phyloP scores from a whole-genome alignment of 306 rosid genomes.

The Malus fusca region DNA sequence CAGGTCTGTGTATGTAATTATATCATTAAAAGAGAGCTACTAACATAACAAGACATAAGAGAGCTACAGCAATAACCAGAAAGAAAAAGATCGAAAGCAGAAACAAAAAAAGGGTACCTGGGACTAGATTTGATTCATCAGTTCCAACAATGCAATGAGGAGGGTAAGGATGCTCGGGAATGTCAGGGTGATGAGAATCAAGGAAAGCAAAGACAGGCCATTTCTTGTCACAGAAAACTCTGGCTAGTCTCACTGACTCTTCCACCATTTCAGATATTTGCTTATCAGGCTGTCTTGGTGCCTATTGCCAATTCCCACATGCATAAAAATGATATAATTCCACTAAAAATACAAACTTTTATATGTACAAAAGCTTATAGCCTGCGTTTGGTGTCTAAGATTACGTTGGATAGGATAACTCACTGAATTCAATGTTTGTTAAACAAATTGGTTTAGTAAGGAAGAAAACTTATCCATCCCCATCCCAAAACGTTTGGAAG shows the following conservation, averaged over 20 bases:
- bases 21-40: neutral
- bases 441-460: too few species aligned
- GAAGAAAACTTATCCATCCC: neutral
- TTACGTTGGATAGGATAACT: too few species aligned
- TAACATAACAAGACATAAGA: too few species aligned
- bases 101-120: slow-evolving; percentile 38
- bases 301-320: slow-evolving; percentile 27
- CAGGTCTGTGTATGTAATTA: slow-evolving; percentile 31
- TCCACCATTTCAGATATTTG: slow-evolving; percentile 63
- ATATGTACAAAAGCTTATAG: neutral
- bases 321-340: neutral
- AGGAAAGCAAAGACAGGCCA: slow-evolving; percentile 82
- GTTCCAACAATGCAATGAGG: slow-evolving; percentile 78
- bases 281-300: slow-evolving; percentile 52
- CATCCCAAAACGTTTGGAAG: too few species aligned
- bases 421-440: too few species aligned
- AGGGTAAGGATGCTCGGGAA: slow-evolving; percentile 87
- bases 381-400: too few species aligned
- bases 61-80: too few species aligned
- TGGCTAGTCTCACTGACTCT: slow-evolving; percentile 51
- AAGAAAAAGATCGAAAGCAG: neutral
- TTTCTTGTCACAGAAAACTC: slow-evolving; percentile 50
- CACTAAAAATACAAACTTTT: neutral
- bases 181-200: slow-evolving; percentile 69
- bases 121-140: slow-evolving; percentile 62